Conservation (phyloP, 2,329 filamentous ascomycete genomes). For the Phialophora verrucosa region DNA sequence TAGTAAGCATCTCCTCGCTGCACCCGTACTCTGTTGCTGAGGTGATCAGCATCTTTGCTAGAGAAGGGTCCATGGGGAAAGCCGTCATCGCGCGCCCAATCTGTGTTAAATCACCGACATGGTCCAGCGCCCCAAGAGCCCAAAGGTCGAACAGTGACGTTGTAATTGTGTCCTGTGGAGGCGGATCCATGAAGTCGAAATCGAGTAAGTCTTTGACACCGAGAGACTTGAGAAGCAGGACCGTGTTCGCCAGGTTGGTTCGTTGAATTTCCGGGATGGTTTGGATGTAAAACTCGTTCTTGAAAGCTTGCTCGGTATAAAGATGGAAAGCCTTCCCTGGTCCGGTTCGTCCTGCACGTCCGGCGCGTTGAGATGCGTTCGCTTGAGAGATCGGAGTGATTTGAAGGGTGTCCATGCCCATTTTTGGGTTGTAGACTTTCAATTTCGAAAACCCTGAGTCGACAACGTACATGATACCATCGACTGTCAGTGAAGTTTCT, state of each 20-base stretch:
- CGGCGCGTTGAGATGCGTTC: slow-evolving; percentile 90
- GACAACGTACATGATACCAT: slow-evolving; percentile 99
- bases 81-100: slow-evolving; percentile 93
- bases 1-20: slow-evolving; percentile 97
- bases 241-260: slow-evolving; percentile 84
- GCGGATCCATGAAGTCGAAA: slow-evolving; percentile 98
- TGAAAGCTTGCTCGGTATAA: slow-evolving; percentile 92
- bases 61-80: slow-evolving; percentile 96
- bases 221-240: slow-evolving; percentile 84
- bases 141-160: slow-evolving; percentile 97
- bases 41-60: slow-evolving; percentile 93
- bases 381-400: slow-evolving; percentile 98
- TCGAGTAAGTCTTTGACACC: slow-evolving; percentile 91
- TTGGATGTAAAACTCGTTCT: slow-evolving; percentile 94
- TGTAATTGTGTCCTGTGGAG: slow-evolving; percentile 95
- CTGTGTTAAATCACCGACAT: slow-evolving; percentile 86
- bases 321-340: slow-evolving; percentile 94
- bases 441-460: slow-evolving; percentile 95
- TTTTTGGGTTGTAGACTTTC: slow-evolving; percentile 97
- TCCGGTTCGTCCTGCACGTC: slow-evolving; percentile 90
- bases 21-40: slow-evolving; percentile 87
- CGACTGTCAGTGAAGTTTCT: slow-evolving; percentile 95
- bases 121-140: slow-evolving; percentile 91
- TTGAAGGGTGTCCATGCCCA: slow-evolving; percentile 99
- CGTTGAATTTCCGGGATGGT: slow-evolving; percentile 98